Evolutionary conservation across 345 rosid species (phyloP).

Genomic region (Murraya koenigii): DNA sequence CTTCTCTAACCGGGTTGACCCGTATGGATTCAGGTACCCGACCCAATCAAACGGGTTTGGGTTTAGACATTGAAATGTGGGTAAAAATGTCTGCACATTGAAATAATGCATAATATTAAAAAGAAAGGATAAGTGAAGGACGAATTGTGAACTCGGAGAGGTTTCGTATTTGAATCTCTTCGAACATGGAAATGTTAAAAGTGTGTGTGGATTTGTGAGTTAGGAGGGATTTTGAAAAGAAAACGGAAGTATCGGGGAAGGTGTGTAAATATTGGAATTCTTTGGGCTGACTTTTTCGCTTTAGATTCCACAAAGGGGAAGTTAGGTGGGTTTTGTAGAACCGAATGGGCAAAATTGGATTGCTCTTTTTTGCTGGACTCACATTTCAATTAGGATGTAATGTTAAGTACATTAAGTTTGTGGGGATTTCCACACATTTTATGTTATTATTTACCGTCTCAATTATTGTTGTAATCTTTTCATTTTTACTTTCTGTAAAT

Average conservation of each 20-base stretch:
- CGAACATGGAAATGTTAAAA: neutral
- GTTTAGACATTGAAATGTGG: constrained; percentile 38
- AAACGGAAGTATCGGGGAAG: neutral
- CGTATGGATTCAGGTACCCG: constrained; percentile 54
- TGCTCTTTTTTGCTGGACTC: neutral
- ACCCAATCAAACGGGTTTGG: constrained; percentile 48
- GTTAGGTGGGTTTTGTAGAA: neutral
- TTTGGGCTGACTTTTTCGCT: constrained; percentile 18
- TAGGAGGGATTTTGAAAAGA: neutral
- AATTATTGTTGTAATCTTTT: neutral
- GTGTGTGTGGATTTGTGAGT: neutral
- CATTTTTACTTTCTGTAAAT: no score
- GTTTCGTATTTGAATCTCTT: neutral
- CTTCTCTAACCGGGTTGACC: constrained; percentile 42
- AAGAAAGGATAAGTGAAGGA: neutral
- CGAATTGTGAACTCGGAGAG: neutral
- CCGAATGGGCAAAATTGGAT: neutral
- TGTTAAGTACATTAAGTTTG: neutral
- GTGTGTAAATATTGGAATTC: constrained; percentile 41
- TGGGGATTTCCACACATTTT: constrained; percentile 3
- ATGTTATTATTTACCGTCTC: neutral
- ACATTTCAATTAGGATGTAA: constrained; percentile 7
- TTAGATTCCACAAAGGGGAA: neutral
- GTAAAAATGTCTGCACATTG: neutral
- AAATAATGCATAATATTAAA: no score